Evolutionary conservation across 2,329 filamentous ascomycete genomes (phyloP).

Genomic region (Daldinia sp.): DNA sequence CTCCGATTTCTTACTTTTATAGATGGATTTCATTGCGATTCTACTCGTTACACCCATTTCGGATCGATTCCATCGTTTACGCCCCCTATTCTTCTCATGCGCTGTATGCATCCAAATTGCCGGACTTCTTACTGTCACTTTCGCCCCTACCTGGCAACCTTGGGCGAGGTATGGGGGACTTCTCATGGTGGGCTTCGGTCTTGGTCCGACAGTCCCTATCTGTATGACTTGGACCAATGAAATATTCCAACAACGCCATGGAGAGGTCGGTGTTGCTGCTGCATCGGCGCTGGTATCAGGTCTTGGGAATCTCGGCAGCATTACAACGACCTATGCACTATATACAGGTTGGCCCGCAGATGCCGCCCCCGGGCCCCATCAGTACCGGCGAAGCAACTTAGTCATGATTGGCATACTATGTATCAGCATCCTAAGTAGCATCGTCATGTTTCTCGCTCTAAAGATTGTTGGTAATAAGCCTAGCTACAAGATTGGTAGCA

Average conservation of each 20-base stretch:
- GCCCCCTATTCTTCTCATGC: constrained; percentile 81
- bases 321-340: constrained; percentile 87
- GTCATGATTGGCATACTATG: constrained; percentile 88
- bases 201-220: constrained; percentile 89
- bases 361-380: constrained; percentile 69
- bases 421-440: constrained; percentile 76
- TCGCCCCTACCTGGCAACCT: constrained; percentile 69
- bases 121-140: constrained; percentile 81
- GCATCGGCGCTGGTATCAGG: constrained; percentile 87
- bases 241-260: constrained; percentile 88
- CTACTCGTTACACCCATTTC: constrained; percentile 84
- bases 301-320: constrained; percentile 84
- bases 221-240: constrained; percentile 95
- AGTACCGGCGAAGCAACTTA: constrained; percentile 84
- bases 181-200: constrained; percentile 88
- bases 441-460: constrained; percentile 73
- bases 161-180: constrained; percentile 90
- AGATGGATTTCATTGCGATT: constrained; percentile 90
- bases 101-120: constrained; percentile 82
- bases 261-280: constrained; percentile 88
- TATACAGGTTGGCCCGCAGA: constrained; percentile 89
- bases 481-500: constrained; percentile 54
- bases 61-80: constrained; percentile 83
- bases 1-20: constrained; percentile 16
- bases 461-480: constrained; percentile 64